These are phyloP conservation scores for Ceratobasidium sp. DNA, from an alignment of 1,284 basidiomycete genomes.

Conservation along the genomic window DNA sequence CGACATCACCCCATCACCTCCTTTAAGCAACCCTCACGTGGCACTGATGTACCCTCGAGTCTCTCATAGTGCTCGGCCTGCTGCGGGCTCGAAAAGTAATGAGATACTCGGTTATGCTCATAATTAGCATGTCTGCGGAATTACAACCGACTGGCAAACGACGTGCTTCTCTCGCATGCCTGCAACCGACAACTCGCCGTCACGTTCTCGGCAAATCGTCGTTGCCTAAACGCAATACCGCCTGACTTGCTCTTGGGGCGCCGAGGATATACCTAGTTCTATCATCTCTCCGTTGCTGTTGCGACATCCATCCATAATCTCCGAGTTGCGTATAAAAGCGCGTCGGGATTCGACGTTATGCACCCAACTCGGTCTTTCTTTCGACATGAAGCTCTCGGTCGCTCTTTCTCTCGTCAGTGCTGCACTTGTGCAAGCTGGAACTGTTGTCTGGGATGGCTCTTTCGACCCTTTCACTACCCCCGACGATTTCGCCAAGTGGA, in stretches of 20 bases:
- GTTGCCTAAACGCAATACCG: background rate
- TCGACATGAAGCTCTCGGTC: conserved; percentile 47
- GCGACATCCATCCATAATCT: conserved; percentile 11
- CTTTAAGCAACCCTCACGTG: conserved; percentile 1
- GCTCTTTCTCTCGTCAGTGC: conserved; percentile 44
- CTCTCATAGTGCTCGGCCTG: background rate
- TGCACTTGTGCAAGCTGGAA: conserved; percentile 47
- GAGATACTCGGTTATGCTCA: background rate
- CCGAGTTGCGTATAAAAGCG: conserved; percentile 21
- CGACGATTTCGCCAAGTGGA: conserved; percentile 65
- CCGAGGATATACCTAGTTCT: conserved; percentile 23
- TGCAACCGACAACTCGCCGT: conserved; percentile 35
- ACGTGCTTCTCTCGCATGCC: conserved; percentile 10
- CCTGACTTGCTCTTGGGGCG: conserved; percentile 8
- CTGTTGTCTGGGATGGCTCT: conserved; percentile 60
- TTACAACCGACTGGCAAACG: background rate
- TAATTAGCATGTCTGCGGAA: background rate
- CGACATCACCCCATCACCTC: background rate
- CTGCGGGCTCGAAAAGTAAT: background rate
- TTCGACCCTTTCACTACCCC: conserved; percentile 64
- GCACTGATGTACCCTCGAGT: background rate
- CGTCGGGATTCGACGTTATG: background rate
- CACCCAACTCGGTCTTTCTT: background rate
- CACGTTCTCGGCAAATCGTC: conserved; percentile 29
- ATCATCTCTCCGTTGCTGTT: conserved; percentile 23